A percentile compares a stretch with the other conserved stretches of the same genome.
Evolutionary conservation across 148 eudicot genomes (phyloP).

Genomic region (Chenopodium suecicum): DNA sequence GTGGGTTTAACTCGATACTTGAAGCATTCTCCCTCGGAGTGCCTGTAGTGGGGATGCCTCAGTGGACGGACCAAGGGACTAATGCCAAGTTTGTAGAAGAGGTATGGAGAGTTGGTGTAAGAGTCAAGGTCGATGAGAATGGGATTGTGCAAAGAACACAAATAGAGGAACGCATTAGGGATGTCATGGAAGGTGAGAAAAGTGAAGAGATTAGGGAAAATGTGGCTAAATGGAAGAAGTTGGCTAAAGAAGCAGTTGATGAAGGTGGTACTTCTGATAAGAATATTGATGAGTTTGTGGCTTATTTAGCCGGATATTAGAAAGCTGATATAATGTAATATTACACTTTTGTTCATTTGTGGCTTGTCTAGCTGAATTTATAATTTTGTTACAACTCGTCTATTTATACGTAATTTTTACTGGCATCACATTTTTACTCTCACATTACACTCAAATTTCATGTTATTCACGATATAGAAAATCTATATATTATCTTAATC

Average conservation of each 20-base stretch:
- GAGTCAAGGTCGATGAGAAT: slow-evolving; percentile 32
- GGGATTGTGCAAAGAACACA: slow-evolving; percentile 42
- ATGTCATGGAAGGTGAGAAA: slow-evolving; percentile 52
- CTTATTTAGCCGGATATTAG: not conserved
- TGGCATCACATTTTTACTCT: no score
- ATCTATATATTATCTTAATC: no score
- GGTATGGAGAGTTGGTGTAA: slow-evolving; percentile 53
- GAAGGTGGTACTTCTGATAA: slow-evolving; percentile 61
- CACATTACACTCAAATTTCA: no score
- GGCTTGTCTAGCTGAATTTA: no score
- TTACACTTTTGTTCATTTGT: no score
- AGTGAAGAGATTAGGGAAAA: slow-evolving; percentile 39
- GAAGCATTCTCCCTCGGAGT: slow-evolving; percentile 61
- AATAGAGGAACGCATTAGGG: slow-evolving; percentile 38
- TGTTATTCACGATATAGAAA: no score
- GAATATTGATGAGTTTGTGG: slow-evolving; percentile 49
- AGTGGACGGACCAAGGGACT: slow-evolving; percentile 59
- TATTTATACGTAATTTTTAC: no score
- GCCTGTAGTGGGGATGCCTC: slow-evolving; percentile 52
- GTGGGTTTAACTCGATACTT: slow-evolving; percentile 61
- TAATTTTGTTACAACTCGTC: no score
- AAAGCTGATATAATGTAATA: no score
- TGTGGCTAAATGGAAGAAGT: slow-evolving; percentile 44
- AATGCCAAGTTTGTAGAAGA: slow-evolving; percentile 59
- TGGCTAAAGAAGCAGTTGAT: slow-evolving; percentile 56